Evolutionary conservation across 441 rosid species (phyloP).

Genomic region (Syzygium malaccense): DNA sequence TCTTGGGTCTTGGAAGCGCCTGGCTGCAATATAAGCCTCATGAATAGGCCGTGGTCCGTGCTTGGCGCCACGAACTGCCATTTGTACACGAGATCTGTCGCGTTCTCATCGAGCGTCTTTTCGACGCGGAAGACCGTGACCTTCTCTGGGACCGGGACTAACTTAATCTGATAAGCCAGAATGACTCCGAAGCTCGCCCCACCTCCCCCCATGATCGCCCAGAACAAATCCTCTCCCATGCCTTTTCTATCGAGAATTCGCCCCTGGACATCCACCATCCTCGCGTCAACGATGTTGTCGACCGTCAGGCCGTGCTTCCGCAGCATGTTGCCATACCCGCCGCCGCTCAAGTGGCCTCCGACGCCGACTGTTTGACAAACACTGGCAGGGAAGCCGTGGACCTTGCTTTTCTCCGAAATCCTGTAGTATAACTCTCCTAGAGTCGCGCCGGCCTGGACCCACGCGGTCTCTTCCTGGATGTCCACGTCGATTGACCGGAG

Average conservation of each 20-base stretch:
- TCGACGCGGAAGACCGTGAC: constrained; percentile 1
- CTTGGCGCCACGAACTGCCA: constrained; percentile 5
- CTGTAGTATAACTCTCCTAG: constrained; percentile 7
- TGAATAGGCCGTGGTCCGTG: constrained; percentile 2
- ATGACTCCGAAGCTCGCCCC: constrained; percentile 12
- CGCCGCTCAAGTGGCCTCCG: constrained; percentile 10
- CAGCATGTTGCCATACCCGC: constrained; percentile 7
- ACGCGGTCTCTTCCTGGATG: constrained; percentile 1
- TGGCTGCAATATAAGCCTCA: constrained; percentile 4
- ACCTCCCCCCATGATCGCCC: constrained; percentile 8
- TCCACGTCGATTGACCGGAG: constrained; percentile 1
- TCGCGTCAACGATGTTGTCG: constrained; percentile 5
- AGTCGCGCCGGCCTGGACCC: constrained; percentile 8
- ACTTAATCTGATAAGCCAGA: constrained; percentile 1
- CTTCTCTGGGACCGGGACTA: constrained; percentile 6
- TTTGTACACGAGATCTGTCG: neutral
- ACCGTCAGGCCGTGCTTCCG: constrained; percentile 7
- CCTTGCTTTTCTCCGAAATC: constrained; percentile 8
- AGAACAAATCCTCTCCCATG: constrained; percentile 11
- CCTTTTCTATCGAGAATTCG: constrained; percentile 2
- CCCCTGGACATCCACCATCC: constrained; percentile 5
- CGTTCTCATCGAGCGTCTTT: neutral
- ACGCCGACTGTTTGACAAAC: neutral
- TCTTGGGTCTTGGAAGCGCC: neutral
- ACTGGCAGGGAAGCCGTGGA: constrained; percentile 7